These are phyloP conservation scores for Mycena epipterygia DNA, from an alignment of 768 basidiomycete genomes.

Conservation along the genomic window DNA sequence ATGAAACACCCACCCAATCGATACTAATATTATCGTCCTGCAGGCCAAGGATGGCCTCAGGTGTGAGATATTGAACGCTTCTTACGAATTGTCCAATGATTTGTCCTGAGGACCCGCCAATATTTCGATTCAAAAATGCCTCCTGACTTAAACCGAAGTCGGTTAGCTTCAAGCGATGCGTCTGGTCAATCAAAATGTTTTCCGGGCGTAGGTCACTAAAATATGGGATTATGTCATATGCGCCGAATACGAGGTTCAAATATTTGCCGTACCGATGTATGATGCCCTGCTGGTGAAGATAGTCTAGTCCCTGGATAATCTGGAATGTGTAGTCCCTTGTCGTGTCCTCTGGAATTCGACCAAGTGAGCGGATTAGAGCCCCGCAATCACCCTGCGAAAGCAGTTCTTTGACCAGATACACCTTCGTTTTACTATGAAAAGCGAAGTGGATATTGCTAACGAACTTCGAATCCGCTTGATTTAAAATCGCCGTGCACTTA, in stretches of 20 bases:
- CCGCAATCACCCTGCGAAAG: conserved; percentile 1
- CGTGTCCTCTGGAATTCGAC: neutral
- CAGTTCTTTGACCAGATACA: conserved; percentile 16
- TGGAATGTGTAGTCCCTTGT: conserved; percentile 4
- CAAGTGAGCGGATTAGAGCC: neutral
- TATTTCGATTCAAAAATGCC: conserved; percentile 5
- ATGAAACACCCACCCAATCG: conserved; percentile 11
- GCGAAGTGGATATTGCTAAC: conserved; percentile 2
- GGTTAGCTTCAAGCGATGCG: neutral
- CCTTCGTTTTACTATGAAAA: conserved; percentile 12
- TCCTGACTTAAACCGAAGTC: conserved; percentile 16
- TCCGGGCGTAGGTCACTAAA: conserved; percentile 13
- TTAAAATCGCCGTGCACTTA: neutral
- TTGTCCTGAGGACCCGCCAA: neutral
- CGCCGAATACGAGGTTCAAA: neutral
- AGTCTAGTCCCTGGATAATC: conserved; percentile 4
- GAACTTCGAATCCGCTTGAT: neutral
- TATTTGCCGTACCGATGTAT: conserved; percentile 4
- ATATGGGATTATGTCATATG: too few species aligned
- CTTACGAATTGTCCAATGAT: neutral
- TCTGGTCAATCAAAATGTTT: conserved; percentile 7
- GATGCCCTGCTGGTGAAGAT: conserved; percentile 9
- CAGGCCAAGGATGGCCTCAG: conserved; percentile 14
- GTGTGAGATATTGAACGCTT: conserved; percentile 3
- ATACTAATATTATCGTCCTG: conserved; percentile 12